These are phyloP conservation scores for Aspergillus baeticus DNA, from an alignment of 495 filamentous ascomycete species.

Conservation along the genomic window DNA sequence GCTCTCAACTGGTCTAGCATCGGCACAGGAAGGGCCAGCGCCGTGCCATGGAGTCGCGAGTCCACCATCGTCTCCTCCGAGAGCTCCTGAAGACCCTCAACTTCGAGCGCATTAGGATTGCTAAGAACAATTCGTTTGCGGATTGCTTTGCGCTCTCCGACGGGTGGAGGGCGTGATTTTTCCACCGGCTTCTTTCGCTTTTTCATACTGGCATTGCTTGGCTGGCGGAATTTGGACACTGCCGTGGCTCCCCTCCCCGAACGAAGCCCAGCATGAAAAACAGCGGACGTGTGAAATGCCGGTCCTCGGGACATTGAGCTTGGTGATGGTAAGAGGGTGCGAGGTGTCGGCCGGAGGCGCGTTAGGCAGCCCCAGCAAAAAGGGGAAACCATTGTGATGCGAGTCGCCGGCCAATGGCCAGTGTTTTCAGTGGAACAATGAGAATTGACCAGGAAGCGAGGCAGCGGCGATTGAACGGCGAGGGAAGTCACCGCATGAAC, in stretches of 20 bases:
- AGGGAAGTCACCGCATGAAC: conserved; percentile 15
- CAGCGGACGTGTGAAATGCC: conserved; percentile 45
- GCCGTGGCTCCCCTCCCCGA: conserved; percentile 37
- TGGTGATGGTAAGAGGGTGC: conserved; percentile 34
- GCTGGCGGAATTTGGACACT: conserved; percentile 31
- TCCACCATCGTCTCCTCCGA: conserved; percentile 53
- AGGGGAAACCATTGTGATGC: conserved; percentile 60
- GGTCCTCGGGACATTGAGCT: conserved; percentile 37
- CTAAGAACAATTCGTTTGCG: conserved; percentile 87
- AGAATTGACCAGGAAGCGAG: conserved; percentile 21
- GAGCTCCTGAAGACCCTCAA: conserved; percentile 63
- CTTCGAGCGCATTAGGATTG: conserved; percentile 86
- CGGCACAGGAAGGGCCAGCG: conserved; percentile 66
- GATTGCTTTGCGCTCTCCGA: conserved; percentile 81
- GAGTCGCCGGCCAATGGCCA: conserved; percentile 34
- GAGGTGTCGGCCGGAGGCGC: conserved; percentile 49
- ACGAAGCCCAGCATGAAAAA: conserved; percentile 37
- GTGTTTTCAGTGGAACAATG: conserved; percentile 36
- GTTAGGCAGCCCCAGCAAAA: conserved; percentile 69
- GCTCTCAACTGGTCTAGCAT: conserved; percentile 77
- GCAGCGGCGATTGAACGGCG: conserved; percentile 22
- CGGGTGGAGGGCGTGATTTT: conserved; percentile 50
- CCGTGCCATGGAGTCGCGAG: conserved; percentile 54
- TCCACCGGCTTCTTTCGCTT: conserved; percentile 44
- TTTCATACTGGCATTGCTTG: conserved; percentile 49